These are phyloP conservation scores for Aureobasidium leucospermi DNA, from an alignment of 2,329 filamentous ascomycete species.

Conservation along the genomic window DNA sequence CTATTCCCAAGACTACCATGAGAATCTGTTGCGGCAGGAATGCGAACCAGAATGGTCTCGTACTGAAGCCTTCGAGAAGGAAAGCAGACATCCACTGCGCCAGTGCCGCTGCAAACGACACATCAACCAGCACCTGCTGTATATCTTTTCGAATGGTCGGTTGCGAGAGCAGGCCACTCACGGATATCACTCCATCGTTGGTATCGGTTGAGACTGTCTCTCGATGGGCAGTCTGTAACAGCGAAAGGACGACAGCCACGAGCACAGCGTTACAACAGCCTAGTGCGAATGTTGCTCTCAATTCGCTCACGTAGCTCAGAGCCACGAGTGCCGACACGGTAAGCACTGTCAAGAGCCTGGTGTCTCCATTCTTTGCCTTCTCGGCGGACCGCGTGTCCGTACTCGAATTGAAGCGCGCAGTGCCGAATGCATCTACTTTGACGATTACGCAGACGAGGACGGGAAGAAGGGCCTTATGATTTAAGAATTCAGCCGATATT, in stretches of 20 bases:
- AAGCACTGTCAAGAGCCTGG: slow-evolving; percentile 26
- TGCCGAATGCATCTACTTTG: slow-evolving; percentile 17
- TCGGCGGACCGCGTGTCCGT: slow-evolving; percentile 20
- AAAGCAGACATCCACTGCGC: slow-evolving; percentile 22
- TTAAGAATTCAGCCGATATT: slow-evolving; percentile 20
- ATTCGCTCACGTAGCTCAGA: slow-evolving; percentile 27
- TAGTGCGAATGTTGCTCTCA: slow-evolving; percentile 30
- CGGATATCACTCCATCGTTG: slow-evolving; percentile 29
- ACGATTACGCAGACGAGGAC: slow-evolving; percentile 20
- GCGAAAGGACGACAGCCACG: slow-evolving; percentile 32
- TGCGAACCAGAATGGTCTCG: slow-evolving; percentile 20
- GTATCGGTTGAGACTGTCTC: slow-evolving; percentile 18
- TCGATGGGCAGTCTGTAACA: slow-evolving; percentile 30
- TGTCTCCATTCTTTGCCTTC: slow-evolving; percentile 22
- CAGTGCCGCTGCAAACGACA: slow-evolving; percentile 23
- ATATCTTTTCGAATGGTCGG: slow-evolving; percentile 13
- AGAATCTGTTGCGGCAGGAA: slow-evolving; percentile 19
- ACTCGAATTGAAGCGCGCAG: slow-evolving; percentile 20
- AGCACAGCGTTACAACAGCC: slow-evolving; percentile 37
- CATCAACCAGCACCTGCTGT: slow-evolving; percentile 21
- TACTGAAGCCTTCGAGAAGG: slow-evolving; percentile 22
- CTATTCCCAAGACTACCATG: slow-evolving; percentile 18
- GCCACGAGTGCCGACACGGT: slow-evolving; percentile 31
- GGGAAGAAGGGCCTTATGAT: slow-evolving; percentile 23
- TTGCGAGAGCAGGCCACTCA: slow-evolving; percentile 27